Percentiles rank a stretch among this genome's conserved stretches.
These are phyloP conservation scores for Syncephalastrum contaminatum DNA, from an alignment of 371 early-diverging fungal genomes.

Conservation along the genomic window DNA sequence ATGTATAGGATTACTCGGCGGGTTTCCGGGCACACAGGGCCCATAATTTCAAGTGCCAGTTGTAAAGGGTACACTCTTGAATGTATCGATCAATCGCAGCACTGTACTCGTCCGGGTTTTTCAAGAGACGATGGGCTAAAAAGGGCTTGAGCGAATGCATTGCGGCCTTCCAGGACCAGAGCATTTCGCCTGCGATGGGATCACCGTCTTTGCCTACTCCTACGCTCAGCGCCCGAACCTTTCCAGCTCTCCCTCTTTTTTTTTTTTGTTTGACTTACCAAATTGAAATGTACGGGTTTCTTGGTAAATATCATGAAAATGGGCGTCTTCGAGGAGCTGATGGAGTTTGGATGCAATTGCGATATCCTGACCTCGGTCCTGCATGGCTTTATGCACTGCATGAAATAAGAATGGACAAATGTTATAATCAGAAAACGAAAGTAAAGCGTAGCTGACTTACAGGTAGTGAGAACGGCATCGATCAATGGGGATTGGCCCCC, in stretches of 20 bases:
- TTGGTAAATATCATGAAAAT: slow-evolving; percentile 25
- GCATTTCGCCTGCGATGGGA: slow-evolving; percentile 39
- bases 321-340: slow-evolving; percentile 16
- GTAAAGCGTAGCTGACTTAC: slow-evolving; percentile 6
- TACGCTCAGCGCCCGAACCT: neutral
- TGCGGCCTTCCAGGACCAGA: slow-evolving; percentile 40
- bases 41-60: slow-evolving; percentile 31
- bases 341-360: slow-evolving; percentile 31
- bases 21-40: slow-evolving; percentile 31
- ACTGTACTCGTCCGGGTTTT: slow-evolving; percentile 25
- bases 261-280: slow-evolving; percentile 15
- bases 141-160: slow-evolving; percentile 34
- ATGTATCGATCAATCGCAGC: slow-evolving; percentile 29
- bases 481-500: slow-evolving; percentile 12
- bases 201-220: slow-evolving; percentile 22
- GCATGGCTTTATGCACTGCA: slow-evolving; percentile 28
- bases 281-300: slow-evolving; percentile 22
- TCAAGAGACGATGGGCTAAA: slow-evolving; percentile 21
- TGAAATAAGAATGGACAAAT: neutral
- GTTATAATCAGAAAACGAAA: neutral
- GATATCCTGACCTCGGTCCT: slow-evolving; percentile 37
- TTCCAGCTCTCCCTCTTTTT: neutral
- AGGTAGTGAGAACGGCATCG: slow-evolving; percentile 16
- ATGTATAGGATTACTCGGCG: neutral
- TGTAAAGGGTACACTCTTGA: slow-evolving; percentile 30